A percentile compares a stretch with the other conserved stretches of the same genome.
These are phyloP conservation scores for Sergeia podlipaevii DNA, from an alignment of 208 protist species.

Conservation along the genomic window DNA sequence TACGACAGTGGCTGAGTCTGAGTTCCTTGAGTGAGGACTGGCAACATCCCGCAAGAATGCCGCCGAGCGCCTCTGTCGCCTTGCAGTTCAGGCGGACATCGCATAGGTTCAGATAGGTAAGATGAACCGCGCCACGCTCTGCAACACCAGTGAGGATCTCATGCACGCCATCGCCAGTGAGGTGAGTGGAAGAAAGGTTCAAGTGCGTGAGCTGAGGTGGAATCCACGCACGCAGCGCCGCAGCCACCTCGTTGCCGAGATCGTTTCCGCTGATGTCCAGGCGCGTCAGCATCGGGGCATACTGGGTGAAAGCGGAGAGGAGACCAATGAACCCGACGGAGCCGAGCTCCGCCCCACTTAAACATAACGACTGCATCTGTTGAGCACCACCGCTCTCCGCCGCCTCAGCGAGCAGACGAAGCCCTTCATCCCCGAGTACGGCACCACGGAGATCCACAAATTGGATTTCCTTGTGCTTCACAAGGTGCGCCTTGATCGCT, in stretches of 20 bases:
- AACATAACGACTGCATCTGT: slow-evolving; percentile 7
- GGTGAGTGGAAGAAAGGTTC: slow-evolving; percentile 20
- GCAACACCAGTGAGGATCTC: slow-evolving; percentile 6
- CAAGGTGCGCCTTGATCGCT: slow-evolving; percentile 22
- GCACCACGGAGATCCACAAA: slow-evolving; percentile 13
- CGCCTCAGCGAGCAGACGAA: slow-evolving; percentile 10
- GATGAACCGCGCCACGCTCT: slow-evolving; percentile 17
- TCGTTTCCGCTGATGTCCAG: slow-evolving; percentile 55
- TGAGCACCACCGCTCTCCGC: slow-evolving; percentile 7
- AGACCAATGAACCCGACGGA: slow-evolving; percentile 9
- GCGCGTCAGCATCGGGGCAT: slow-evolving; percentile 19
- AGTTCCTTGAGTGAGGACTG: slow-evolving; percentile 11
- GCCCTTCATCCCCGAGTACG: not conserved
- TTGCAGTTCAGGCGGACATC: slow-evolving; percentile 11
- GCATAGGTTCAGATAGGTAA: too few relatives aligned
- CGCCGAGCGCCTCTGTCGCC: slow-evolving; percentile 14
- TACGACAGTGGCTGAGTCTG: slow-evolving; percentile 18
- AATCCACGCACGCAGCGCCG: slow-evolving; percentile 14
- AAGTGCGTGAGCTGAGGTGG: slow-evolving; percentile 14
- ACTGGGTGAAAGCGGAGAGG: slow-evolving; percentile 4
- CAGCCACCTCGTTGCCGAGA: slow-evolving; percentile 27
- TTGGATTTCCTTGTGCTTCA: slow-evolving; percentile 15
- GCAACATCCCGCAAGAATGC: not conserved
- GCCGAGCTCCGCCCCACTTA: slow-evolving; percentile 18
- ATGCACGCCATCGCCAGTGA: slow-evolving; percentile 9